Conservation (phyloP, 2,329 filamentous ascomycete species). For the Neonectria magnoliae region DNA sequence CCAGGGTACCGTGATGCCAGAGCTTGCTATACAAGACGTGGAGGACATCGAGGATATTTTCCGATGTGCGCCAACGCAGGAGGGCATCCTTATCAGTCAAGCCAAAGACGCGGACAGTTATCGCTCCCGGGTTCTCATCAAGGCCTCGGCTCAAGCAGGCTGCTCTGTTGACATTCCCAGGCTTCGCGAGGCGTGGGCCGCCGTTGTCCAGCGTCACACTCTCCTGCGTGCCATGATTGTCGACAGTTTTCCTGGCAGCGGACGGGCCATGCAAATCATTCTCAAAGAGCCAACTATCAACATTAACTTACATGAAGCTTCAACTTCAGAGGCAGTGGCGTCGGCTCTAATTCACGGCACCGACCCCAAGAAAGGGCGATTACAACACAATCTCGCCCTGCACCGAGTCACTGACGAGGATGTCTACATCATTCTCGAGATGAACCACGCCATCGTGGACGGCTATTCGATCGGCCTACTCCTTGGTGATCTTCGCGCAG, state of each 20-base stretch:
- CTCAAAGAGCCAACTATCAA: slow-evolving; percentile 8
- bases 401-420: slow-evolving; percentile 2
- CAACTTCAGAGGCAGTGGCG: background rate
- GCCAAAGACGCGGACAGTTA: slow-evolving; percentile 18
- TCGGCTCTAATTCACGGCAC: too few relatives aligned
- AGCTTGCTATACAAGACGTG: background rate
- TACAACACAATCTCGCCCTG: slow-evolving; percentile 17
- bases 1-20: background rate
- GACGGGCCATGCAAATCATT: slow-evolving; percentile 8
- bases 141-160: background rate
- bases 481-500: background rate
- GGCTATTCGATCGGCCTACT: slow-evolving; percentile 11
- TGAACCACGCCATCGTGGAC: slow-evolving; percentile 16
- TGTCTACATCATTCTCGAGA: slow-evolving; percentile 15
- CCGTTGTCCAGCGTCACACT: slow-evolving; percentile 18
- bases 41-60: slow-evolving; percentile 16
- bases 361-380: background rate
- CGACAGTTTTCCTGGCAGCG: slow-evolving; percentile 13
- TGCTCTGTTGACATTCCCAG: background rate
- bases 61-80: slow-evolving; percentile 25
- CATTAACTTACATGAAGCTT: background rate
- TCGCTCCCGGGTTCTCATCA: slow-evolving; percentile 11
- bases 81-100: slow-evolving; percentile 24
- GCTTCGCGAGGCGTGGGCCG: slow-evolving; percentile 13
- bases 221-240: slow-evolving; percentile 13